phyloP scores from a whole-genome alignment of 2,329 filamentous ascomycete genomes.

The Chrysoporthe cubensis region DNA sequence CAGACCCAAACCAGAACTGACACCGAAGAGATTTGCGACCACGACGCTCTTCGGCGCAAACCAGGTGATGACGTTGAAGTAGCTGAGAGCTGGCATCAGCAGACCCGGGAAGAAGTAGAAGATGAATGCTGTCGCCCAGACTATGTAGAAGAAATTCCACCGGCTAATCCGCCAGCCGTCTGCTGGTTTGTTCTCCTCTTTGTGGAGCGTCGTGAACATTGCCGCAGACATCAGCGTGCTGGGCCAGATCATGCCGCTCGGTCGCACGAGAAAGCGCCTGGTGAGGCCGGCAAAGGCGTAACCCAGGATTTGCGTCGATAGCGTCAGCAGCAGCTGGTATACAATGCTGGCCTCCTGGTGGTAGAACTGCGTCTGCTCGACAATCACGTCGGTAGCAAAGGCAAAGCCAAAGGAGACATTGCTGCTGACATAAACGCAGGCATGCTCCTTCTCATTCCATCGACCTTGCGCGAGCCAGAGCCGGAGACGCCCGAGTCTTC shows the following conservation, averaged over 20 bases:
- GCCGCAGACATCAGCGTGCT: slow-evolving; percentile 85
- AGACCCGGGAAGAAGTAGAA: slow-evolving; percentile 89
- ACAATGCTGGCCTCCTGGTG: slow-evolving; percentile 75
- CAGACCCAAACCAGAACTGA: slow-evolving; percentile 80
- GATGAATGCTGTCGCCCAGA: slow-evolving; percentile 71
- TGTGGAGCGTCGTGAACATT: slow-evolving; percentile 87
- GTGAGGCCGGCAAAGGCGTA: slow-evolving; percentile 86
- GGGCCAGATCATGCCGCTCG: slow-evolving; percentile 91
- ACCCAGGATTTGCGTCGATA: slow-evolving; percentile 85
- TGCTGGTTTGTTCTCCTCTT: slow-evolving; percentile 78
- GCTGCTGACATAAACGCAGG: slow-evolving; percentile 86
- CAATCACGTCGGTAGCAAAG: slow-evolving; percentile 87
- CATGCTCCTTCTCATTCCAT: slow-evolving; percentile 90
- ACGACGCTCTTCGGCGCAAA: slow-evolving; percentile 86
- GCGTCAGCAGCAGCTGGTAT: slow-evolving; percentile 81
- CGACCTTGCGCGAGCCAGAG: slow-evolving; percentile 78
- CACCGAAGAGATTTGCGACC: slow-evolving; percentile 82
- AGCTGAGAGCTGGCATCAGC: slow-evolving; percentile 81
- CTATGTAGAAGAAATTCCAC: slow-evolving; percentile 81
- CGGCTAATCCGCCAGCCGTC: slow-evolving; percentile 82
- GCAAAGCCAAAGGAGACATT: slow-evolving; percentile 90
- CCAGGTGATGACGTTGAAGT: slow-evolving; percentile 90
- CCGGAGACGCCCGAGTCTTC: slow-evolving; percentile 52
- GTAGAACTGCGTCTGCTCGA: slow-evolving; percentile 89
- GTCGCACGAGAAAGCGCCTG: slow-evolving; percentile 78